These are phyloP conservation scores for Cyberlindnera maritima DNA, from an alignment of 805 yeast genomes.

Conservation along the genomic window DNA sequence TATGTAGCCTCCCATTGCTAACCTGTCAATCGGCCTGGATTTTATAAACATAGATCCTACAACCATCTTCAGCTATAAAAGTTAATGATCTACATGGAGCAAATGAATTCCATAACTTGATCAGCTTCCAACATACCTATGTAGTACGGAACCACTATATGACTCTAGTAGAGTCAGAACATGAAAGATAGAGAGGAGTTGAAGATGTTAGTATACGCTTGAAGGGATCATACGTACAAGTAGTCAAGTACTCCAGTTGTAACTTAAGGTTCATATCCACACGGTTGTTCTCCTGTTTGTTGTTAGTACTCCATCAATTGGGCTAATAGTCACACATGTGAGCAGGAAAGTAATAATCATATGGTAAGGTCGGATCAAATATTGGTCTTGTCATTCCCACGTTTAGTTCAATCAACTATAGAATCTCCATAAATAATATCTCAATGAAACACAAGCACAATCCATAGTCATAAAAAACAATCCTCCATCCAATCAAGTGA, in stretches of 20 bases:
- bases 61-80: too few relatives aligned
- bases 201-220: not conserved
- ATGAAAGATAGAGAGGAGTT: too few relatives aligned
- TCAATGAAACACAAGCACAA: not conserved
- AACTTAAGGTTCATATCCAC: too few relatives aligned
- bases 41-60: too few relatives aligned
- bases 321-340: not conserved
- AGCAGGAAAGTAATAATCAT: not conserved
- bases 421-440: conserved; percentile 6
- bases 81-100: too few relatives aligned
- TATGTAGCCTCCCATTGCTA: too few relatives aligned
- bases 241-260: too few relatives aligned
- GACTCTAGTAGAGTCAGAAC: not conserved
- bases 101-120: too few relatives aligned
- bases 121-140: not conserved
- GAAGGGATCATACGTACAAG: too few relatives aligned
- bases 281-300: not conserved
- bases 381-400: conserved; percentile 10
- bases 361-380: conserved; percentile 2
- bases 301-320: conserved; percentile 2
- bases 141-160: conserved; percentile 1
- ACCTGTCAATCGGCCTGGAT: too few relatives aligned
- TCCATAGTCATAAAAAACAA: not conserved
- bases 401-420: conserved; percentile 18
- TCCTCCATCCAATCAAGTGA: not conserved